Evolutionary conservation across 2,329 filamentous ascomycete species (phyloP), one percentile per base, ranked within the genome.

Genomic region (Curvularia lunata): DNA sequence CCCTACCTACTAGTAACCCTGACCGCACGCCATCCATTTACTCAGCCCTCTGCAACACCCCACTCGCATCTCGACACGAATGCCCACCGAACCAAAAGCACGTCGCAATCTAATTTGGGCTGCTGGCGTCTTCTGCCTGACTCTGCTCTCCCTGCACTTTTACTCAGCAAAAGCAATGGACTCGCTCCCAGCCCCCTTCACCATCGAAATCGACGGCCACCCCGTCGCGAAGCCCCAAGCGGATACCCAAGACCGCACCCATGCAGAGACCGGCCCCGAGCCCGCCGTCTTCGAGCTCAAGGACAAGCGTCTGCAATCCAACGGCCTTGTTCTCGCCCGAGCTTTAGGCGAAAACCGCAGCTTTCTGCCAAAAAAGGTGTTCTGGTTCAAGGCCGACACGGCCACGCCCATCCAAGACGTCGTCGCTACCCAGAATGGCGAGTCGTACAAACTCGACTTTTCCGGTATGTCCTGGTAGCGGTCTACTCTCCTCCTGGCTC

Each of bases 231-330:
- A 61, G 43, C 56, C 58, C 30, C 52, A 41, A 9, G 41, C 52
- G 16, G 42, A 55, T 41, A 41, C 60, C 40, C 56, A 62, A 56
- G 65, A 66, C 43, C 53, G 43, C 18, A 61, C 54, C 21, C 63
- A 66, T 37, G 66, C 64, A 34, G 57, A 54, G 16, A 54, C 54
- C 8, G 66, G 66, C 18, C 25, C 61, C 9, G 65, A 66, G 30
- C 58, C 64, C 21, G 67, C 67, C 9, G 47, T 67, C 25, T 69
- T 69, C 30, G 62, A 58, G 18, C 59, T 69, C 47, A 61, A 65
- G 34, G 42, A 64, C 32, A 57, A 59, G 41, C 61, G 56, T 19
- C 61, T 69, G 10, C 54, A 59, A 28, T 65, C 38, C 47, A 61
- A 63, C 23, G 61, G 63, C 19, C 65, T 60, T 56, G 51, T 65